Evolutionary conservation across 345 rosid species (phyloP).

Genomic region (Moricandia moricandioides): DNA sequence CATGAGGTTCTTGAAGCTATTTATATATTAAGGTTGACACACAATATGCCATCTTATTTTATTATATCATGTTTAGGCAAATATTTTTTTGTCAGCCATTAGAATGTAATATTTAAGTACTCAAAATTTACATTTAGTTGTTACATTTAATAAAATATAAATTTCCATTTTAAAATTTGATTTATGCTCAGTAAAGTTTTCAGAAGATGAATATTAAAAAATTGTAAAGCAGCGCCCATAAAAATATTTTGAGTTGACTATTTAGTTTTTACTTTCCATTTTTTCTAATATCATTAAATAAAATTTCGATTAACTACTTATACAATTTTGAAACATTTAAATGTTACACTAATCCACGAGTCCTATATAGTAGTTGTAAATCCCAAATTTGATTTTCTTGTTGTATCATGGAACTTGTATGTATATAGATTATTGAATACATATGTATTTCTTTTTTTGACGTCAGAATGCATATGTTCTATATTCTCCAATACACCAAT

Average conservation of each 20-base stretch:
- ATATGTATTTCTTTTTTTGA: background rate
- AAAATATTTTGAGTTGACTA: background rate
- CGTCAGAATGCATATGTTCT: background rate
- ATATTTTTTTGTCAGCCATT: too few relatives aligned
- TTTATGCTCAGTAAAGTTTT: background rate
- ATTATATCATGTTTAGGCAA: background rate
- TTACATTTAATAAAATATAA: background rate
- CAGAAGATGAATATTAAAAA: background rate
- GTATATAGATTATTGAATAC: background rate
- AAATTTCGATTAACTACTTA: background rate
- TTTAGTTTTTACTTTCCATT: background rate
- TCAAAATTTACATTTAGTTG: background rate
- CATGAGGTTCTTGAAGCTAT: conserved; percentile 27
- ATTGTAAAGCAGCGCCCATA: background rate
- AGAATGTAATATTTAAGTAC: background rate
- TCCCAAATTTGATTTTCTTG: background rate
- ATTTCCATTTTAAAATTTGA: background rate
- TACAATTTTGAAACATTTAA: background rate
- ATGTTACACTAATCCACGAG: background rate
- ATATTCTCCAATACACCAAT: background rate
- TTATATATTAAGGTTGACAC: conserved; percentile 16
- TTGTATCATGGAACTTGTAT: background rate
- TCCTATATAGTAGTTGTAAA: background rate
- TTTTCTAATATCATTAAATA: background rate
- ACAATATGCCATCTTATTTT: background rate